Evolutionary conservation across 768 basidiomycete genomes (phyloP).

Genomic region (Pulveroboletus frians): DNA sequence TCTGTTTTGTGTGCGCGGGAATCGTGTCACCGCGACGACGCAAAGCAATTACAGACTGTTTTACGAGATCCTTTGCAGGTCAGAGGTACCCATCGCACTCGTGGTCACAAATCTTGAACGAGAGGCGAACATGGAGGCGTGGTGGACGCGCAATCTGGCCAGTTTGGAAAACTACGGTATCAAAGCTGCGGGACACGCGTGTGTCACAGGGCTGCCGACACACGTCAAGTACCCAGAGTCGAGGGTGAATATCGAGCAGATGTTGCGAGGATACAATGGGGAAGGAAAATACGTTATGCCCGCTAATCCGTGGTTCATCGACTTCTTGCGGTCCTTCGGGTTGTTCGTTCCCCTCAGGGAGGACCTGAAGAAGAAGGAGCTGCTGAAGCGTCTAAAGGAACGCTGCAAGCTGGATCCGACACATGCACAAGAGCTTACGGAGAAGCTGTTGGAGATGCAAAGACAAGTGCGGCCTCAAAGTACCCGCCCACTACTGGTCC

Average conservation of each 20-base stretch:
- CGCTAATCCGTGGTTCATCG: slow-evolving; percentile 20
- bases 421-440: slow-evolving; percentile 13
- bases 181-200: slow-evolving; percentile 25
- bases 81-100: slow-evolving; percentile 26
- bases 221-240: slow-evolving; percentile 21
- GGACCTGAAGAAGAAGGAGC: slow-evolving; percentile 13
- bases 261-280: slow-evolving; percentile 15
- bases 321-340: slow-evolving; percentile 17
- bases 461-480: background rate
- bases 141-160: slow-evolving; percentile 28
- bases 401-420: slow-evolving; percentile 22
- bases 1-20: slow-evolving; percentile 36
- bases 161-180: slow-evolving; percentile 22
- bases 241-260: slow-evolving; percentile 4
- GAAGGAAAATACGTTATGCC: slow-evolving; percentile 21
- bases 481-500: background rate
- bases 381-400: slow-evolving; percentile 18
- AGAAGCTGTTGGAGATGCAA: slow-evolving; percentile 6
- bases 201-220: slow-evolving; percentile 25
- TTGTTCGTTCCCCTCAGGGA: slow-evolving; percentile 13
- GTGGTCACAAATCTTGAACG: slow-evolving; percentile 37
- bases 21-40: slow-evolving; percentile 32
- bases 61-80: slow-evolving; percentile 35
- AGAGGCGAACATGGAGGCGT: slow-evolving; percentile 29
- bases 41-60: slow-evolving; percentile 37